phyloP scores from a whole-genome alignment of 768 basidiomycete genomes.

The Tricholoma hemisulphureum region DNA sequence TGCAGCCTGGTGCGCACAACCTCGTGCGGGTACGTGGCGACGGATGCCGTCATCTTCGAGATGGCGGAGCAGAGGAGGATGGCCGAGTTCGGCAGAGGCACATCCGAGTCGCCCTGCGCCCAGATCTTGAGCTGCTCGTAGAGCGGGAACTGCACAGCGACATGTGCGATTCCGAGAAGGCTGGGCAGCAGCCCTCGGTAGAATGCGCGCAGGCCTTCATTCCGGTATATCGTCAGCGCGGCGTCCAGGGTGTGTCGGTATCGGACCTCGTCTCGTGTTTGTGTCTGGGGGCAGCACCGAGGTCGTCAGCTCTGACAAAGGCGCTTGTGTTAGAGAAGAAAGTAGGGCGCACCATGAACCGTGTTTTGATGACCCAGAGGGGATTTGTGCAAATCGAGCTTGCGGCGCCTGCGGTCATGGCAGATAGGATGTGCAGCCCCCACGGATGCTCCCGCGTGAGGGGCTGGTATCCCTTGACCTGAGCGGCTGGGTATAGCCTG shows the following conservation, averaged over 20 bases:
- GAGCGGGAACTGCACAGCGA: conserved; percentile 95
- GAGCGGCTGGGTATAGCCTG: conserved; percentile 75
- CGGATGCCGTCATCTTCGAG: conserved; percentile 94
- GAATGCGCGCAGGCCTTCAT: conserved; percentile 85
- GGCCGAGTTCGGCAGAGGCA: conserved; percentile 53
- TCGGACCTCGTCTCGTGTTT: conserved; percentile 70
- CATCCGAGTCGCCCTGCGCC: conserved; percentile 53
- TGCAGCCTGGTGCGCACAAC: conserved; percentile 98
- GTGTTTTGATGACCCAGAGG: conserved; percentile 97
- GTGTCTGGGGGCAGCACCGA: conserved; percentile 61
- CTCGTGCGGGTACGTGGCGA: conserved; percentile 97
- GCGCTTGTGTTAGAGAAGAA: not conserved
- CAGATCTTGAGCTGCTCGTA: conserved; percentile 90
- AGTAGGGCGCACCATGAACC: conserved; percentile 82
- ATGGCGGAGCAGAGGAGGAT: conserved; percentile 91
- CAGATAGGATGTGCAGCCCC: conserved; percentile 88
- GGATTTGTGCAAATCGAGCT: conserved; percentile 96
- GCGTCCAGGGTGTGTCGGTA: conserved; percentile 93
- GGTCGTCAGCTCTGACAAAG: conserved; percentile 3
- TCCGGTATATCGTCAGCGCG: conserved; percentile 82
- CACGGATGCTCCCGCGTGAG: conserved; percentile 78
- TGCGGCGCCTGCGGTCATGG: conserved; percentile 92
- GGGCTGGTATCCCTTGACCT: conserved; percentile 84
- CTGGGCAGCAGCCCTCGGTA: conserved; percentile 95
- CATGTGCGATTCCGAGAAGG: conserved; percentile 88